phyloP scores from a whole-genome alignment of 805 yeast species.

The Yarrowia sp. region DNA sequence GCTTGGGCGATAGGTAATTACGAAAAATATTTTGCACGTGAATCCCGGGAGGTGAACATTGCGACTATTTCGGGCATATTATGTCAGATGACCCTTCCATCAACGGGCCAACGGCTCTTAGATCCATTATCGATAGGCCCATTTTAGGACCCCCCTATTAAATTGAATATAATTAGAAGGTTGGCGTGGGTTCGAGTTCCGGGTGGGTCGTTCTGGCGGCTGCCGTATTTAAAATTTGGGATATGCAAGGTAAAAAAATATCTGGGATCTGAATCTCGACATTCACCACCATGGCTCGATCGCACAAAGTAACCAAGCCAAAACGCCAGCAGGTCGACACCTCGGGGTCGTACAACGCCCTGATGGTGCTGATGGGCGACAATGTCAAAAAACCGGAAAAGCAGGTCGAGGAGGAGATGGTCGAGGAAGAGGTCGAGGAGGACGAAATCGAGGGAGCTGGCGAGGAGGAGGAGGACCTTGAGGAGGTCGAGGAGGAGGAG shows the following conservation, averaged over 20 bases:
- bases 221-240: too few species aligned
- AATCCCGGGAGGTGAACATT: too few species aligned
- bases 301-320: conserved; percentile 8
- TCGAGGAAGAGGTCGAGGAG: conserved; percentile 13
- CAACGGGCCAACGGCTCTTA: too few species aligned
- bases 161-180: too few species aligned
- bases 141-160: too few species aligned
- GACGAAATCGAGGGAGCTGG: conserved; percentile 37
- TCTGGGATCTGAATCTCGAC: neutral
- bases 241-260: conserved; percentile 10
- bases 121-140: too few species aligned
- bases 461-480: conserved; percentile 38
- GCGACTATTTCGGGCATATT: too few species aligned
- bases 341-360: neutral
- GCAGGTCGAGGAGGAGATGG: conserved; percentile 29
- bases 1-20: too few species aligned
- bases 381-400: neutral
- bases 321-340: conserved; percentile 10
- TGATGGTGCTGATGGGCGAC: conserved; percentile 16
- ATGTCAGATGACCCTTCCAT: too few species aligned
- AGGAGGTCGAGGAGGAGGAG: conserved; percentile 35
- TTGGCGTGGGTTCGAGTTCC: too few species aligned
- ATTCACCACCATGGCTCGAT: neutral
- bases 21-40: too few species aligned
- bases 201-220: too few species aligned